These are phyloP conservation scores for Zelopaecilomyces penicillatus DNA, from an alignment of 2,329 filamentous ascomycete genomes.

Conservation along the genomic window DNA sequence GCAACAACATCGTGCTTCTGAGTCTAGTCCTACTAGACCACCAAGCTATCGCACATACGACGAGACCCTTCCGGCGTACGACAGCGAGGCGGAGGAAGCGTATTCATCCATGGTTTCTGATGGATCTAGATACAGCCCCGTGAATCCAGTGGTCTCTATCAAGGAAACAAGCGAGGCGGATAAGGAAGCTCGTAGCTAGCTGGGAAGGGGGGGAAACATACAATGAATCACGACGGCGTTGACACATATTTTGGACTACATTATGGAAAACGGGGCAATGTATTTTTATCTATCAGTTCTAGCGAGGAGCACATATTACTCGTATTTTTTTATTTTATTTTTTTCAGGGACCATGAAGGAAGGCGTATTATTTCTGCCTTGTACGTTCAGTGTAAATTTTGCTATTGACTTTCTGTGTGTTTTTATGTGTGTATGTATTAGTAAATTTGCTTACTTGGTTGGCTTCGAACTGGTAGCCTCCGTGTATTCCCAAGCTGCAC, in stretches of 20 bases:
- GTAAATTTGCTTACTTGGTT: not conserved
- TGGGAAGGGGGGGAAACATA: no score
- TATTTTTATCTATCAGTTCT: no score
- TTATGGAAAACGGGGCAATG: no score
- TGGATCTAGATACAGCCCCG: not conserved
- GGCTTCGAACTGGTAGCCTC: not conserved
- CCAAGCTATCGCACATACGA: constrained; percentile 3
- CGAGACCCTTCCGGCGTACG: constrained; percentile 14
- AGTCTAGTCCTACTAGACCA: not conserved
- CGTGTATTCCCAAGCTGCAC: not conserved
- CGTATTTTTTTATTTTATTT: no score
- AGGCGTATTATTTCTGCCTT: no score
- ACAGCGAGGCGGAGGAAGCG: constrained; percentile 8
- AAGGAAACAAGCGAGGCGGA: constrained; percentile 3
- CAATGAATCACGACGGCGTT: no score
- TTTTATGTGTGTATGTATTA: not conserved
- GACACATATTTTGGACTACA: no score
- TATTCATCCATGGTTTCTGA: not conserved
- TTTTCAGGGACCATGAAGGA: no score
- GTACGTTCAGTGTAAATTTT: no score
- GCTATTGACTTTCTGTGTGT: not conserved
- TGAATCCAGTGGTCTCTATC: not conserved
- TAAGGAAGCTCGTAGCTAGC: not conserved
- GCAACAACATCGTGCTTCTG: not conserved
- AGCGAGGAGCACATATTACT: no score